Percentiles rank a stretch among this genome's conserved stretches.
These are phyloP conservation scores for Raphidocelis subcapitata DNA, from an alignment of 139 green algal genomes.

Conservation along the genomic window DNA sequence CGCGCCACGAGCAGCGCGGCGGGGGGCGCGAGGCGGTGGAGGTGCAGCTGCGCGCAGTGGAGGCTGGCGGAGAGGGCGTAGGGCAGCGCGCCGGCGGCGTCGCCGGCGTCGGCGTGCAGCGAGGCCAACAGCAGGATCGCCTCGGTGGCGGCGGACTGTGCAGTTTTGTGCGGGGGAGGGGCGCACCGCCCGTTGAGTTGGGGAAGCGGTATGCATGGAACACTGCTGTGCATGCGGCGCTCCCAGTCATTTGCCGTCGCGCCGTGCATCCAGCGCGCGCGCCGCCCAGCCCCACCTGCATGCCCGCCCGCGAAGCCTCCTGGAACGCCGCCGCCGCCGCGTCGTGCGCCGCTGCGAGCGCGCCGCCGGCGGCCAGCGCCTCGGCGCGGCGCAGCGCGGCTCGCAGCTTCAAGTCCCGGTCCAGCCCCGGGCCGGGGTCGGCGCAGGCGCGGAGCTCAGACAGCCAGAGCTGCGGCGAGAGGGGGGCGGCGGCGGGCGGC, in stretches of 20 bases:
- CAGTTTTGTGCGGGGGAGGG: too few relatives aligned
- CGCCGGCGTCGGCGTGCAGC: not conserved
- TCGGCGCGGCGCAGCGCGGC: conserved; percentile 1
- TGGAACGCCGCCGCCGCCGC: conserved; percentile 16
- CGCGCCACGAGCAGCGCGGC: conserved; percentile 16
- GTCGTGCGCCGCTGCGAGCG: not conserved
- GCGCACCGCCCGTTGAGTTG: too few relatives aligned
- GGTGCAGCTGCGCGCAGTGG: conserved; percentile 23
- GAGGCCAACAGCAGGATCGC: conserved; percentile 14
- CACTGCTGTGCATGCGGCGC: too few relatives aligned
- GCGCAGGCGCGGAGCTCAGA: conserved; percentile 3
- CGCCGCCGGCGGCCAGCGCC: conserved; percentile 2
- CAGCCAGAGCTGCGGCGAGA: too few relatives aligned
- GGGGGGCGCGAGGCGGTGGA: conserved; percentile 1
- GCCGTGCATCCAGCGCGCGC: too few relatives aligned
- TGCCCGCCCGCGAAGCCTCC: conserved; percentile 5
- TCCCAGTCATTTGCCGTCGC: too few relatives aligned
- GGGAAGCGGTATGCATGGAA: too few relatives aligned
- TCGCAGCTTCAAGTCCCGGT: conserved; percentile 7
- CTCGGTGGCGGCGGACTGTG: not conserved
- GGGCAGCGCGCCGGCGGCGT: conserved; percentile 15
- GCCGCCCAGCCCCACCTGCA: conserved; percentile 6
- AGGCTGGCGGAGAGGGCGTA: conserved; percentile 13
- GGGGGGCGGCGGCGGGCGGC: too few relatives aligned
- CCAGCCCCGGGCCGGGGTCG: not conserved